Conservation (phyloP, 305 asterid species). For the Fraxinus xanthoxyloides region DNA sequence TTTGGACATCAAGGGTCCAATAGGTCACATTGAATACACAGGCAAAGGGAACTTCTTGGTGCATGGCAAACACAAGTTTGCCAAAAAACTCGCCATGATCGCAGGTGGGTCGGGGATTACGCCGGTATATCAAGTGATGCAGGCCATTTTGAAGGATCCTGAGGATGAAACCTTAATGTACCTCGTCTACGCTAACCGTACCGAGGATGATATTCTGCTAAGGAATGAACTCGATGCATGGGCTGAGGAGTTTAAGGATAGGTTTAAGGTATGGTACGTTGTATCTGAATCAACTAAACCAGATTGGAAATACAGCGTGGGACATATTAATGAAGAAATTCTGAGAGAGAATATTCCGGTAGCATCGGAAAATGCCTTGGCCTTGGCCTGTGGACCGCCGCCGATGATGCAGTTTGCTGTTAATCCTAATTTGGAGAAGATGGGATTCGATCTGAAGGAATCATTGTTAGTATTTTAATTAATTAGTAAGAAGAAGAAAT, state of each 20-base stretch:
- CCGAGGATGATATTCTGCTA: conserved; percentile 74
- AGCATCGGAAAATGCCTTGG: conserved; percentile 45
- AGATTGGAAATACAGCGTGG: conserved; percentile 70
- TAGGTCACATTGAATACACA: conserved; percentile 83
- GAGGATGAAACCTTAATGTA: conserved; percentile 72
- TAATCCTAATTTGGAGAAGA: conserved; percentile 83
- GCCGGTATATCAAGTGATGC: conserved; percentile 87
- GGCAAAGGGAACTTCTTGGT: conserved; percentile 61
- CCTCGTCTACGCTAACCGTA: conserved; percentile 82
- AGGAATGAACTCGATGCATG: conserved; percentile 73
- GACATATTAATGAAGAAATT: conserved; percentile 52
- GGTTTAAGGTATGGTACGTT: conserved; percentile 89
- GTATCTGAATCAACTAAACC: conserved; percentile 46
- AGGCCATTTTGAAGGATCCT: conserved; percentile 66
- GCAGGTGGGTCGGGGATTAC: conserved; percentile 95
- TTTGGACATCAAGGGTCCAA: conserved; percentile 76
- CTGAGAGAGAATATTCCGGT: conserved; percentile 72
- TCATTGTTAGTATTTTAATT: conserved; percentile 56
- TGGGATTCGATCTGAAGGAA: conserved; percentile 76
- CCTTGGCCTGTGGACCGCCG: conserved; percentile 94
- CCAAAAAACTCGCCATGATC: conserved; percentile 71
- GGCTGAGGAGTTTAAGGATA: conserved; percentile 55
- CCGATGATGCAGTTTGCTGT: conserved; percentile 91
- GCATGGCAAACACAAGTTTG: conserved; percentile 58
- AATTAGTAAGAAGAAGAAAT: conserved; percentile 11